Percentiles rank a stretch among this genome's conserved stretches.
These are phyloP conservation scores for Trichaptum fuscoviolaceum DNA, from an alignment of 768 basidiomycete genomes.

Conservation along the genomic window DNA sequence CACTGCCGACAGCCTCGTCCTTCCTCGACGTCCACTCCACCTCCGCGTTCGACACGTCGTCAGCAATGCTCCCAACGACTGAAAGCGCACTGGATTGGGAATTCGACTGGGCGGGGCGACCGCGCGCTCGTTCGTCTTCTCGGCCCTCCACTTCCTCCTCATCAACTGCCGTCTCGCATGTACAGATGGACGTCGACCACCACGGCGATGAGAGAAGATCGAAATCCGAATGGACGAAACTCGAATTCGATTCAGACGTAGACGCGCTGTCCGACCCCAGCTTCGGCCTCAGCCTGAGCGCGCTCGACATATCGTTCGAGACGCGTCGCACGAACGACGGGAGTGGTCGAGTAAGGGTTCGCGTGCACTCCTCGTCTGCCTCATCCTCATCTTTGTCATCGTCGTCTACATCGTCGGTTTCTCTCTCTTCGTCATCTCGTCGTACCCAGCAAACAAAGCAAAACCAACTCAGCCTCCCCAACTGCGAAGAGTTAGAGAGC, in stretches of 20 bases:
- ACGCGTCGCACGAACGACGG: conserved; percentile 57
- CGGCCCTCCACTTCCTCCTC: conserved; percentile 9
- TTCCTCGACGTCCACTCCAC: conserved; percentile 41
- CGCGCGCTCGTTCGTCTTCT: conserved; percentile 22
- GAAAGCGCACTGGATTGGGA: conserved; percentile 16
- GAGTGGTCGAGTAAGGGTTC: conserved; percentile 57
- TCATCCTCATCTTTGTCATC: no score
- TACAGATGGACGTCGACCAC: conserved; percentile 42
- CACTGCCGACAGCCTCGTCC: conserved; percentile 51
- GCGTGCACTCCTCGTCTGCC: conserved; percentile 54
- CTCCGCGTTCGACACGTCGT: conserved; percentile 24
- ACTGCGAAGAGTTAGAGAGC: no score
- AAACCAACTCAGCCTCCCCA: no score
- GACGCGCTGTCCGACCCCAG: no score
- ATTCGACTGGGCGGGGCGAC: conserved; percentile 14
- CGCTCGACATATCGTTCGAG: conserved; percentile 71
- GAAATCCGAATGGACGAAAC: no score
- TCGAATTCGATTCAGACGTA: conserved; percentile 54
- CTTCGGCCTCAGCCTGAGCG: conserved; percentile 49
- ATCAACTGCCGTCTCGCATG: background rate
- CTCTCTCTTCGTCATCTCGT: no score
- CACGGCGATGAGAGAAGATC: conserved; percentile 28
- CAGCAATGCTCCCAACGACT: conserved; percentile 41
- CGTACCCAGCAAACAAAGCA: no score
- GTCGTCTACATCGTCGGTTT: no score